phyloP scores from a whole-genome alignment of 2,329 filamentous ascomycete genomes.

The Aspergillus costaricaensis region DNA sequence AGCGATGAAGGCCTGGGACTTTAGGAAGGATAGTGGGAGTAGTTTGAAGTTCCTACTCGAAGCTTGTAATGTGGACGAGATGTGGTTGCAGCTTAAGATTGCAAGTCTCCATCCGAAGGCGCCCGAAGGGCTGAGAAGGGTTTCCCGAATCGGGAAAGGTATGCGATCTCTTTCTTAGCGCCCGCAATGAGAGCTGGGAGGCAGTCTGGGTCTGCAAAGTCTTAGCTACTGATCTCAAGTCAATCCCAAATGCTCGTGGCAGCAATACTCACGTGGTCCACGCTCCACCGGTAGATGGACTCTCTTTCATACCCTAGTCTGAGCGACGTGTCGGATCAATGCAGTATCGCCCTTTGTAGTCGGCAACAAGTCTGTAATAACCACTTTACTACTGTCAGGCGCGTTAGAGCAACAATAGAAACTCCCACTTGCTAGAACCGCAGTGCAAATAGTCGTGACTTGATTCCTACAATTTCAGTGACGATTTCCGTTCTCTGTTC shows the following conservation, averaged over 20 bases:
- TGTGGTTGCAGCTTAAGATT: not conserved
- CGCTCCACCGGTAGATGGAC: constrained; percentile 2
- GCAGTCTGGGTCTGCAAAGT: not conserved
- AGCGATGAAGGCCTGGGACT: constrained; percentile 2
- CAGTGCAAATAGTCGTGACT: not conserved
- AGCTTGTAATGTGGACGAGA: not conserved
- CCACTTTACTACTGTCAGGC: not conserved
- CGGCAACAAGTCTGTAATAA: not conserved
- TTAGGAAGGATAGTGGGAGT: not conserved
- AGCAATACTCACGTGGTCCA: constrained; percentile 6
- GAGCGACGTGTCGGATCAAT: constrained; percentile 11
- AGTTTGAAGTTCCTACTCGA: constrained; percentile 1
- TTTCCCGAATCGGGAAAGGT: constrained; percentile 15
- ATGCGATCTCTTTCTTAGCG: constrained; percentile 23
- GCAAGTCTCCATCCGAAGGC: constrained; percentile 2
- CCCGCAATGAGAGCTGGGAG: constrained; percentile 13
- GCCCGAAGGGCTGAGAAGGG: constrained; percentile 13
- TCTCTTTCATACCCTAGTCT: constrained; percentile 4
- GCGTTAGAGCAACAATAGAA: not conserved
- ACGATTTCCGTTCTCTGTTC: not conserved
- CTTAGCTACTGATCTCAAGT: not conserved
- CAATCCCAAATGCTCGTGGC: not conserved
- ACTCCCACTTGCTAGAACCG: not conserved
- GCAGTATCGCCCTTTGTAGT: not conserved
- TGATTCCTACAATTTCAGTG: not conserved